phyloP scores from a whole-genome alignment of 2,329 filamentous ascomycete species.

The Graphiopsis chlorocephala region DNA sequence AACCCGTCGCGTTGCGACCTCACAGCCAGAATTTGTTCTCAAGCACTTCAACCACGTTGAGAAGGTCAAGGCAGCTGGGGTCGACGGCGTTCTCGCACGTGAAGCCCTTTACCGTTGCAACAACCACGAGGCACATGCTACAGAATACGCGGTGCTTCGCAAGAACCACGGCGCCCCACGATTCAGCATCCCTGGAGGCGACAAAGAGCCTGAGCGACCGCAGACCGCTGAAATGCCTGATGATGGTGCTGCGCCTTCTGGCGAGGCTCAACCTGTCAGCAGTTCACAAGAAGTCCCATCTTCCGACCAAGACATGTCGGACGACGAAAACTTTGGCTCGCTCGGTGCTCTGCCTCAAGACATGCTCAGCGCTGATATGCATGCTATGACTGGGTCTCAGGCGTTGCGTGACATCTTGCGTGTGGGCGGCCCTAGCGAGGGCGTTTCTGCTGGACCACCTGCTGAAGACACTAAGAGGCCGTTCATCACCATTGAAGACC shows the following conservation, averaged over 20 bases:
- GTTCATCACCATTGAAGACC: constrained; percentile 67
- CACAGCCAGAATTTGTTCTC: constrained; percentile 53
- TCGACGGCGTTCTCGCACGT: constrained; percentile 61
- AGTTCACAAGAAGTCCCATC: constrained; percentile 11
- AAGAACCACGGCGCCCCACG: constrained; percentile 25
- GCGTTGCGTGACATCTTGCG: neutral
- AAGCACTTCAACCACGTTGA: constrained; percentile 44
- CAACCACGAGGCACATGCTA: constrained; percentile 58
- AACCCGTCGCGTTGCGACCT: constrained; percentile 44
- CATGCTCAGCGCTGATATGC: constrained; percentile 24
- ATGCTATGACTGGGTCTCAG: constrained; percentile 19
- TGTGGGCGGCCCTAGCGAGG: neutral
- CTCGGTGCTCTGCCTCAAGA: constrained; percentile 25
- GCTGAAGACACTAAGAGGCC: constrained; percentile 34
- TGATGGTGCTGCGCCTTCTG: constrained; percentile 21
- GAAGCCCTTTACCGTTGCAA: constrained; percentile 84
- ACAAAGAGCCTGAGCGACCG: constrained; percentile 16
- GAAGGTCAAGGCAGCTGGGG: constrained; percentile 50
- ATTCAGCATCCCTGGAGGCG: constrained; percentile 29
- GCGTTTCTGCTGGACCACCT: constrained; percentile 9
- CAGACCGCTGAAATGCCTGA: constrained; percentile 43
- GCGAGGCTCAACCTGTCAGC: neutral
- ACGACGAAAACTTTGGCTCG: constrained; percentile 24
- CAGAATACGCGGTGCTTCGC: constrained; percentile 68
- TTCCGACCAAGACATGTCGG: constrained; percentile 13